Evolutionary conservation across 1,284 basidiomycete genomes (phyloP).

Genomic region (Fistulina hepatica): DNA sequence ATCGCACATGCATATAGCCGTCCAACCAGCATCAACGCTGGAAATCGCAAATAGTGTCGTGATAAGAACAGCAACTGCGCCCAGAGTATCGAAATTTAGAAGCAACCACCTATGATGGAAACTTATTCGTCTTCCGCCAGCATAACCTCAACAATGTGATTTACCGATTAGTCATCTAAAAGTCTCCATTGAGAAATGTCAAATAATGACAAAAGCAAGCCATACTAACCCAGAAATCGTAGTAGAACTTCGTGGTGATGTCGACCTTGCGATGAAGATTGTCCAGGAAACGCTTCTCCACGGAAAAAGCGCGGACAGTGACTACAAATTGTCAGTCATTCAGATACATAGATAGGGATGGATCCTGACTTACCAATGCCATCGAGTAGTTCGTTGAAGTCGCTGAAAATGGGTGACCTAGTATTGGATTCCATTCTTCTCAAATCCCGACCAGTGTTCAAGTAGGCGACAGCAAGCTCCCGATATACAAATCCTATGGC

Average conservation of each 20-base stretch:
- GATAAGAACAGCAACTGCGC: slow-evolving; percentile 31
- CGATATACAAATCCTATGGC: slow-evolving; percentile 56
- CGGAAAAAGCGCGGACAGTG: slow-evolving; percentile 41
- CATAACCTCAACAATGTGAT: neutral
- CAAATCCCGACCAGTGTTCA: slow-evolving; percentile 68
- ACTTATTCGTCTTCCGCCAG: no score
- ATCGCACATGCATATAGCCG: slow-evolving; percentile 36
- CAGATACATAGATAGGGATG: neutral
- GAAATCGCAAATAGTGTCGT: slow-evolving; percentile 60
- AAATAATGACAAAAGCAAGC: neutral
- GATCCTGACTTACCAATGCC: slow-evolving; percentile 33
- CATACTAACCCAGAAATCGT: slow-evolving; percentile 8
- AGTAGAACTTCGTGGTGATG: slow-evolving; percentile 34
- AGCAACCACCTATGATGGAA: slow-evolving; percentile 36
- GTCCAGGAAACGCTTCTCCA: slow-evolving; percentile 56
- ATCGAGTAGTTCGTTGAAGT: slow-evolving; percentile 52
- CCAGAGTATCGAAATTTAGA: slow-evolving; percentile 54
- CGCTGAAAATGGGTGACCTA: slow-evolving; percentile 63
- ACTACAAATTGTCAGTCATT: neutral
- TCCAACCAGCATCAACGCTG: slow-evolving; percentile 47
- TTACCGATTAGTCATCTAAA: slow-evolving; percentile 50
- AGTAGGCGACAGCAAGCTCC: slow-evolving; percentile 58
- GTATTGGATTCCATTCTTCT: slow-evolving; percentile 70
- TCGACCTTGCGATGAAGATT: slow-evolving; percentile 46
- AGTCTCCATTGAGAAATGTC: slow-evolving; percentile 34